Conservation (phyloP, 2,329 filamentous ascomycete species). For the Myriosclerotinia duriaeana region DNA sequence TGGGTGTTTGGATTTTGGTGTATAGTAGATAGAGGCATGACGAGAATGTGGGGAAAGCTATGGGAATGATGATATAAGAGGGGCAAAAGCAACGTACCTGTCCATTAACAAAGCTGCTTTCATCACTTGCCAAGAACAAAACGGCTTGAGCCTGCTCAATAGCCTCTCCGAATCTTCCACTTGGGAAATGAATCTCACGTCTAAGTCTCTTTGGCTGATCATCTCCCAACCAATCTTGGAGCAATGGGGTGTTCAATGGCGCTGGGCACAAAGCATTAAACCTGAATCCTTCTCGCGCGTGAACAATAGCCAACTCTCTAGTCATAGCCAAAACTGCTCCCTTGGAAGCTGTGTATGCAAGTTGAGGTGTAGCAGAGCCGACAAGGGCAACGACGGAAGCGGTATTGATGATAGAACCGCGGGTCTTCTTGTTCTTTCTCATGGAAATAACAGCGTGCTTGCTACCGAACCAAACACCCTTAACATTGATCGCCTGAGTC, state of each 20-base stretch:
- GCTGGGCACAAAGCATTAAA: constrained; percentile 76
- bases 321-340: constrained; percentile 74
- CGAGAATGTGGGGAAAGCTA: not conserved
- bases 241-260: constrained; percentile 70
- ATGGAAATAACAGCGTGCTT: constrained; percentile 71
- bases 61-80: no score
- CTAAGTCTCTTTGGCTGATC: constrained; percentile 67
- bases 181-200: constrained; percentile 74
- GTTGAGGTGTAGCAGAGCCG: constrained; percentile 68
- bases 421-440: constrained; percentile 64
- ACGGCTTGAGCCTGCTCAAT: constrained; percentile 76
- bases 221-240: constrained; percentile 76
- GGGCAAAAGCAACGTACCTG: constrained; percentile 45
- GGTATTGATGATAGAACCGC: constrained; percentile 71
- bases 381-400: constrained; percentile 72
- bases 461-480: constrained; percentile 75
- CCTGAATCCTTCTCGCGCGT: constrained; percentile 70
- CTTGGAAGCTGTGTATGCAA: constrained; percentile 76
- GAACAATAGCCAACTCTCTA: constrained; percentile 70
- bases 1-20: not conserved
- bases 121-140: constrained; percentile 71
- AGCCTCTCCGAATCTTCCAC: constrained; percentile 72
- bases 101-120: constrained; percentile 72
- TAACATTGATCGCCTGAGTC: constrained; percentile 74
- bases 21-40: not conserved